These are phyloP conservation scores for Dichomitus squalens DNA, from an alignment of 1,284 basidiomycete genomes.

Conservation along the genomic window DNA sequence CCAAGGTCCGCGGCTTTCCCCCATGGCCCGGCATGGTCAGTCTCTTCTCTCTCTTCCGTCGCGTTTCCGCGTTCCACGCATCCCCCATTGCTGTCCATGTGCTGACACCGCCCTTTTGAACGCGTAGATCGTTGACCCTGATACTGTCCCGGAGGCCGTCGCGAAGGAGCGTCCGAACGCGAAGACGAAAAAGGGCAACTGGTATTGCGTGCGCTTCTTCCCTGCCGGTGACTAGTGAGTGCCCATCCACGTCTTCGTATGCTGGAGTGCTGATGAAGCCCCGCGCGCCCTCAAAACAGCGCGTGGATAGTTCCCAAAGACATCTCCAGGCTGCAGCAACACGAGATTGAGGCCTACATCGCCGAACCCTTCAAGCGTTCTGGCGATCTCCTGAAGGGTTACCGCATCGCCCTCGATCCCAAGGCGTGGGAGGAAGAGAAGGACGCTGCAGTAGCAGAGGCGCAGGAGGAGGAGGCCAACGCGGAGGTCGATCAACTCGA, in stretches of 20 bases:
- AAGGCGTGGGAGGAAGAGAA: conserved; percentile 71
- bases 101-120: conserved; percentile 9
- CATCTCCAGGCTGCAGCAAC: conserved; percentile 74
- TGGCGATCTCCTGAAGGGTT: conserved; percentile 78
- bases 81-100: neutral
- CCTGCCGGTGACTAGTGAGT: conserved; percentile 90
- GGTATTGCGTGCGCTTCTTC: conserved; percentile 88
- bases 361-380: conserved; percentile 74
- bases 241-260: conserved; percentile 12
- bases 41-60: conserved; percentile 19
- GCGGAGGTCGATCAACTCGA: conserved; percentile 72
- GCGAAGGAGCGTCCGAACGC: conserved; percentile 64
- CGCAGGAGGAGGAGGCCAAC: conserved; percentile 59
- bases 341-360: conserved; percentile 88
- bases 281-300: conserved; percentile 42
- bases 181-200: conserved; percentile 64
- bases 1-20: conserved; percentile 92
- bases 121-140: conserved; percentile 75
- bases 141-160: conserved; percentile 60
- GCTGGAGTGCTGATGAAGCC: neutral
- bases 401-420: conserved; percentile 84
- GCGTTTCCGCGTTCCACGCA: conserved; percentile 20
- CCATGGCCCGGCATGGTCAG: conserved; percentile 90
- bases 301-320: conserved; percentile 87
- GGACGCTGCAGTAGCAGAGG: conserved; percentile 45